Conservation (phyloP, 2,329 filamentous ascomycete species). For the Pseudofabraea citricarpa region DNA sequence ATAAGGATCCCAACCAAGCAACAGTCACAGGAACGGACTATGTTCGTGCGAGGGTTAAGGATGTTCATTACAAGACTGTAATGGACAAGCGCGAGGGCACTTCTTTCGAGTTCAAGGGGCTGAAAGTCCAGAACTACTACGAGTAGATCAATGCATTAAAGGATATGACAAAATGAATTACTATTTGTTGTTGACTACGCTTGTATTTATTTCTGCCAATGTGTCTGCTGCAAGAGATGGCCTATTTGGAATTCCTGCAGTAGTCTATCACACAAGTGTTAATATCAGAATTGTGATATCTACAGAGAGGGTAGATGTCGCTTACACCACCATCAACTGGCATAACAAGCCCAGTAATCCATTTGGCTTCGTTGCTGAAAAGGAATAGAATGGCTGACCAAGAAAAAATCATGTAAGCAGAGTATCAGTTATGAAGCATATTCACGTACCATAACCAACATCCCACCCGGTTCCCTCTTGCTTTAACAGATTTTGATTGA, state of each 20-base stretch:
- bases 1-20: conserved; percentile 30
- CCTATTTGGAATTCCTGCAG: too few relatives aligned
- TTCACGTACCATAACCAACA: conserved; percentile 34
- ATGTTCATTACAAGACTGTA: conserved; percentile 40
- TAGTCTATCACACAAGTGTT: too few relatives aligned
- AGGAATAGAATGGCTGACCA: conserved; percentile 42
- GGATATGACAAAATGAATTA: too few relatives aligned
- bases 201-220: too few relatives aligned
- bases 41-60: conserved; percentile 39
- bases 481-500: conserved; percentile 44
- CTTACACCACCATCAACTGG: conserved; percentile 45
- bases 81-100: conserved; percentile 38
- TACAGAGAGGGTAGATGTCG: too few relatives aligned
- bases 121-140: conserved; percentile 34
- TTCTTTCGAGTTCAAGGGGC: conserved; percentile 37
- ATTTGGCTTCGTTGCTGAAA: conserved; percentile 45
- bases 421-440: too few relatives aligned
- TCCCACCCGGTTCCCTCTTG: conserved; percentile 52
- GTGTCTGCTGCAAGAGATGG: too few relatives aligned
- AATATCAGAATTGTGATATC: too few relatives aligned
- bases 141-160: conserved; percentile 2
- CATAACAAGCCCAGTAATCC: conserved; percentile 44
- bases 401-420: too few relatives aligned
- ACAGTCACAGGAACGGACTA: conserved; percentile 38
- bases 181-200: too few relatives aligned